Evolutionary conservation across 352 stramenopile species (phyloP), one percentile per base, ranked within the genome.

Genomic region (Phytophthora fragariae): DNA sequence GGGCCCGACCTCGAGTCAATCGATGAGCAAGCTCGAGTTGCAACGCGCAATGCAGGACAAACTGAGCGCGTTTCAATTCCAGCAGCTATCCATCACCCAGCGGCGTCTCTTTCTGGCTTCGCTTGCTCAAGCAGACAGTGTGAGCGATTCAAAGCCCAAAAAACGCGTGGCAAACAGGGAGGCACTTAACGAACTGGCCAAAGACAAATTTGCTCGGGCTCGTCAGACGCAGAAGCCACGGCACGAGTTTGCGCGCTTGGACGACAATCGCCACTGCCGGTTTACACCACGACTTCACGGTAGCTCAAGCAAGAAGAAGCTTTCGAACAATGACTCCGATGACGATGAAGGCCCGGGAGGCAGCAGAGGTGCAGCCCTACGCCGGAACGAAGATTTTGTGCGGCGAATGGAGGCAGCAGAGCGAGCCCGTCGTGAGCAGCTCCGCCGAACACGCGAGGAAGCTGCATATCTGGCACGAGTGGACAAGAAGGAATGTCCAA

Each of bases 401-500:
- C 84, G 85, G 0, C 87, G 85, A 27, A 92, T 92, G 82, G 87
- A 94, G 49, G 87, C 87, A 35, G 71, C 85, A 8, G 86, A 94
- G 65, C 77, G 84, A 53, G 86, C 85, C 31, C 81, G 84, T 29
- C 75, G 61, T 1, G 86, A 94, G 41, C 72, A 82, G 27, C 74
- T 94, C 31, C 85, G 85, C 0, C 83, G 86, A 39, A 92, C 82
- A 3, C 82, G 86, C 1, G 83, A 88, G 46, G 85, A 92, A 76
- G 69, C 74, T 1, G 76, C 75, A 8, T 92, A 94, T 63, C 47
- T 90, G 4, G 75, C 74, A 0, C 81, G 77, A 5, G 72, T 94
- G 31, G 84, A 94, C 77, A 94, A 94, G 65, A 94, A 94, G 80
- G 85, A 92, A 57, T 94, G 87, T 57, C 84, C 85, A n/a, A 72